phyloP scores from a whole-genome alignment of 176 grass and related monocot genomes.

The Eragrostis curvula region DNA sequence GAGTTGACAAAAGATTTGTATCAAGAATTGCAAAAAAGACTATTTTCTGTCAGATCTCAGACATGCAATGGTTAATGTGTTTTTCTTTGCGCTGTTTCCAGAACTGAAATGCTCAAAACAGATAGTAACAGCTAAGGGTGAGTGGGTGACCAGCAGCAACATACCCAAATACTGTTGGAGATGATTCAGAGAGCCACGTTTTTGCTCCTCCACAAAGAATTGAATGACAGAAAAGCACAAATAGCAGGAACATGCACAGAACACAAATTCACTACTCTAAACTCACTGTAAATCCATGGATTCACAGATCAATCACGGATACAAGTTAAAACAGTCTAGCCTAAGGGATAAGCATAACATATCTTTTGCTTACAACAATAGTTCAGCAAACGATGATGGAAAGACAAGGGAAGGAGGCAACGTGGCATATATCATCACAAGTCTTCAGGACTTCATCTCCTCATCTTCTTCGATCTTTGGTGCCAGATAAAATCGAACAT shows the following conservation, averaged over 20 bases:
- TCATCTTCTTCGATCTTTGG: conserved; percentile 97
- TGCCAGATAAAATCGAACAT: conserved; percentile 82
- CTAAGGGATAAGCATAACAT: conserved; percentile 28
- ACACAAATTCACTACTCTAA: conserved; percentile 41
- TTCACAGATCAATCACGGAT: conserved; percentile 31
- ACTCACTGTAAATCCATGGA: conserved; percentile 28
- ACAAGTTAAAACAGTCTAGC: conserved; percentile 32
- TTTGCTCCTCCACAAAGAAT: neutral
- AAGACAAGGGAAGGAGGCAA: neutral
- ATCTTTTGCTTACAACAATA: conserved; percentile 5
- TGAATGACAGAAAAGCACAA: neutral
- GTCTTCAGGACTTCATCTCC: conserved; percentile 73
- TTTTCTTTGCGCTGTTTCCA: too few relatives aligned
- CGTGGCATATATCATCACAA: neutral
- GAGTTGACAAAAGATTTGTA: too few relatives aligned
- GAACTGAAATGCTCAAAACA: too few relatives aligned
- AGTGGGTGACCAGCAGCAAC: neutral
- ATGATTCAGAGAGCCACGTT: neutral
- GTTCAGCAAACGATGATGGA: neutral
- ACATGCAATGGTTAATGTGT: too few relatives aligned
- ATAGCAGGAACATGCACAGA: neutral
- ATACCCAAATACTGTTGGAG: neutral
- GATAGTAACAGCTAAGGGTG: neutral
- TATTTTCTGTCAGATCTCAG: too few relatives aligned
- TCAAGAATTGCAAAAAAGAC: too few relatives aligned